phyloP scores from a whole-genome alignment of 129 eudicot genomes.

The Flaveria ramosissima region DNA sequence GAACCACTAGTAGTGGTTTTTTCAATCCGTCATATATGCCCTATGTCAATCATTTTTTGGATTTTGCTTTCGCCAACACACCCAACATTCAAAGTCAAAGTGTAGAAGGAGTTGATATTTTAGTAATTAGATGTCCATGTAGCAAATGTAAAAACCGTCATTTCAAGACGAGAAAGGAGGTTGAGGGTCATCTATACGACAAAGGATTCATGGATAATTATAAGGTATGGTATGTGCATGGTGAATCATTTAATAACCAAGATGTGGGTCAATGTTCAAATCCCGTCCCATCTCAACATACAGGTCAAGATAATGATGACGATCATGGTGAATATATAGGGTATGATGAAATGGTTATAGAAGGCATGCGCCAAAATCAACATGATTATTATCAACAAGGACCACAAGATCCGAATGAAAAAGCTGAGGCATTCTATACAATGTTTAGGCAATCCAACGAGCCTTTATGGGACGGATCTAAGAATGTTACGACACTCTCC shows the following conservation, averaged over 20 bases:
- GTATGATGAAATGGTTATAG: neutral
- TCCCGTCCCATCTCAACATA: neutral
- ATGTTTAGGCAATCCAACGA: too few relatives aligned
- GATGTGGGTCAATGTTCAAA: neutral
- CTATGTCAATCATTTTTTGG: too few relatives aligned
- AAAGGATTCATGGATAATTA: neutral
- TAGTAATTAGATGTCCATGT: neutral
- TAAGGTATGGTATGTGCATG: neutral
- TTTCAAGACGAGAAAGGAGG: neutral
- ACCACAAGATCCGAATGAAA: neutral
- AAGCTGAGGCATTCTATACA: neutral
- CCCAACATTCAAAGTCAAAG: too few relatives aligned
- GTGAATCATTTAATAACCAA: neutral
- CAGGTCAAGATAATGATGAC: neutral
- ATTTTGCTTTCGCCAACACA: too few relatives aligned
- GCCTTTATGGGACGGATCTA: too few relatives aligned
- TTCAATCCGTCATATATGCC: too few relatives aligned
- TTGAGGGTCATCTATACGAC: neutral
- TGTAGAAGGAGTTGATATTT: neutral
- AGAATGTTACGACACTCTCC: too few relatives aligned
- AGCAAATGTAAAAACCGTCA: neutral
- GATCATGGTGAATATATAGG: neutral
- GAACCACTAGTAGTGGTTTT: too few relatives aligned
- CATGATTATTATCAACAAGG: neutral
- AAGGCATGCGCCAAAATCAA: neutral